Evolutionary conservation across 2,329 filamentous ascomycete genomes (phyloP).

Genomic region (Fusarium keratoplasticum): DNA sequence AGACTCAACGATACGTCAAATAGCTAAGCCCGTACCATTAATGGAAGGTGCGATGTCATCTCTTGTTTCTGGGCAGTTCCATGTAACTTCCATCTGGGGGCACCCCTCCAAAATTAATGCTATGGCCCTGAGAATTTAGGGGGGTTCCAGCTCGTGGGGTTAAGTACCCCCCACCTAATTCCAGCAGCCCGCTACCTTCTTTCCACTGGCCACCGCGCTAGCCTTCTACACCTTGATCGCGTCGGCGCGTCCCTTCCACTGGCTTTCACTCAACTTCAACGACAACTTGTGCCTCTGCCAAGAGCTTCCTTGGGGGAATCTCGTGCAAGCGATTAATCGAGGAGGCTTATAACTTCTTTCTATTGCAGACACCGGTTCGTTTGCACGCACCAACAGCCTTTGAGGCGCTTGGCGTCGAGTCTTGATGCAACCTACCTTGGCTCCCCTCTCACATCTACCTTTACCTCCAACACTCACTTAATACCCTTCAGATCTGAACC

Average conservation of each 20-base stretch:
- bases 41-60: too few relatives aligned
- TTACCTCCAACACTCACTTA: background rate
- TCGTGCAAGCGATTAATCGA: background rate
- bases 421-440: background rate
- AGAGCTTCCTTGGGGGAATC: background rate
- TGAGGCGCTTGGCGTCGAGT: background rate
- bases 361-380: too few relatives aligned
- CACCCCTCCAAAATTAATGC: background rate
- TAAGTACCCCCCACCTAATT: conserved; percentile 20
- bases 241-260: conserved; percentile 34
- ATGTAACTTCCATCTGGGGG: too few relatives aligned
- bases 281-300: background rate
- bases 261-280: conserved; percentile 5
- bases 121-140: background rate
- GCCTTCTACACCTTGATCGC: conserved; percentile 13
- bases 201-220: conserved; percentile 6
- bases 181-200: background rate
- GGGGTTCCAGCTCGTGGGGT: background rate
- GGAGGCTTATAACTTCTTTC: background rate
- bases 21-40: too few relatives aligned
- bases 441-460: background rate
- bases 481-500: background rate
- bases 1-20: too few relatives aligned
- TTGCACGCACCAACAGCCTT: background rate
- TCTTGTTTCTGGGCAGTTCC: too few relatives aligned